These are phyloP conservation scores for Thelephora aurantiotincta DNA, from an alignment of 768 basidiomycete genomes.

Conservation along the genomic window DNA sequence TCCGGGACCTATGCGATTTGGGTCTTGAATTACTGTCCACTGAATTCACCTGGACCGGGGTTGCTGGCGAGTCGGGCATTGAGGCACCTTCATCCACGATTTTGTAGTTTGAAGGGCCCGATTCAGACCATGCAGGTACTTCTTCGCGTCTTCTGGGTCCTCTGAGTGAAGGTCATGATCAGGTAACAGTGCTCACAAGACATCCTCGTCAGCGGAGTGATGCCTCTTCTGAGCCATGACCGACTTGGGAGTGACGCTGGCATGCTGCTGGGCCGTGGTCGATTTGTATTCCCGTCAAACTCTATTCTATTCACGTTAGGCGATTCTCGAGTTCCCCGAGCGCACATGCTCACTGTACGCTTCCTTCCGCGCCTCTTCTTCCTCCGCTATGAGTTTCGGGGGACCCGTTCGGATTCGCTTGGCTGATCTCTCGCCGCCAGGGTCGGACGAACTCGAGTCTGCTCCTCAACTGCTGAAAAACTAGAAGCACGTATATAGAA, in stretches of 20 bases:
- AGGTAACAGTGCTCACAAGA: conserved; percentile 62
- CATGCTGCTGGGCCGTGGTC: conserved; percentile 9
- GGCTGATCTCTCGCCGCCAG: conserved; percentile 20
- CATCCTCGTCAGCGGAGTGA: conserved; percentile 64
- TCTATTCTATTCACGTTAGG: conserved; percentile 44
- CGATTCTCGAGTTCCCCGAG: too few relatives aligned
- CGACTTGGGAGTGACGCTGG: conserved; percentile 21
- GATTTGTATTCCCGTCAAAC: conserved; percentile 57
- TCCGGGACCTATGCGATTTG: conserved; percentile 52
- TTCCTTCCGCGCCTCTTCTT: conserved; percentile 9
- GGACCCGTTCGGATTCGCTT: conserved; percentile 20
- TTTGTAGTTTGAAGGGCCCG: too few relatives aligned
- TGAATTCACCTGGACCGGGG: not conserved
- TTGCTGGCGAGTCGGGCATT: conserved; percentile 3
- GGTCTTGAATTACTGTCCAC: not conserved
- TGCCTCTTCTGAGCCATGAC: conserved; percentile 60
- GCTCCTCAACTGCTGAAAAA: conserved; percentile 1
- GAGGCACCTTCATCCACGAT: not conserved
- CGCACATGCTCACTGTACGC: too few relatives aligned
- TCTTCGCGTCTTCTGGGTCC: conserved; percentile 60
- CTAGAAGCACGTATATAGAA: conserved; percentile 10
- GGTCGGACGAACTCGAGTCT: conserved; percentile 24
- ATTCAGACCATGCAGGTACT: conserved; percentile 41
- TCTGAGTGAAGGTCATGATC: too few relatives aligned
- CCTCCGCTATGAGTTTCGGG: conserved; percentile 11